Evolutionary conservation across 2,329 filamentous ascomycete genomes (phyloP).

Genomic region (Aspergillus phoenicis): DNA sequence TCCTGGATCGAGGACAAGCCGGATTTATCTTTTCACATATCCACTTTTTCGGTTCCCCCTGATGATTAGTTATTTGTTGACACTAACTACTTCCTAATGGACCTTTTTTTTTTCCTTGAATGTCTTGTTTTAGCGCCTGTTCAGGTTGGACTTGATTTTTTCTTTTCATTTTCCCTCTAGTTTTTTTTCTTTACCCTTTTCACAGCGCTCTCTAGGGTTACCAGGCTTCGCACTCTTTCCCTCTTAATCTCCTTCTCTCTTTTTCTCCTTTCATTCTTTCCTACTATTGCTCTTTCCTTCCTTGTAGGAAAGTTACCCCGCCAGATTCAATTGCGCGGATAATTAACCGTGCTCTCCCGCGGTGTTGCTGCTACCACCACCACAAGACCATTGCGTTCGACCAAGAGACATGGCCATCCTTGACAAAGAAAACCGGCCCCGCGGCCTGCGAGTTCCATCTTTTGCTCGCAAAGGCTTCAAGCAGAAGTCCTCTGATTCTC

Average conservation of each 20-base stretch:
- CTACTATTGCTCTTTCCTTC: not conserved
- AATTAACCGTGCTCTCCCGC: not conserved
- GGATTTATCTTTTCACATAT: conserved; percentile 9
- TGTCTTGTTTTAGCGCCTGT: conserved; percentile 9
- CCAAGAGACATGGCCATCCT: conserved; percentile 34
- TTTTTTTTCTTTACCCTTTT: not conserved
- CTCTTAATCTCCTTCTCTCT: not conserved
- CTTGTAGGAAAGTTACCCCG: too few relatives aligned
- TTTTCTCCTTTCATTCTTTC: not conserved
- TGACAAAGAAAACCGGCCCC: conserved; percentile 38
- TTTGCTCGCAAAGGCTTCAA: conserved; percentile 33
- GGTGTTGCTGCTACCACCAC: not conserved
- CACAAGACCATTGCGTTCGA: conserved; percentile 2
- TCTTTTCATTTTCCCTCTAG: not conserved
- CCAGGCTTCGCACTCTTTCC: not conserved
- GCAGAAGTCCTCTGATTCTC: conserved; percentile 30
- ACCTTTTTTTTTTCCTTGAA: conserved; percentile 8
- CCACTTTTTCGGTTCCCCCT: conserved; percentile 4
- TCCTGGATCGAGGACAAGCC: conserved; percentile 9
- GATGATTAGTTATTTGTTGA: not conserved
- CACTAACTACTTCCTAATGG: not conserved
- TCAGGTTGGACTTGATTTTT: not conserved
- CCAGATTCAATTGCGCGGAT: too few relatives aligned
- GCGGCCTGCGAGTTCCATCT: conserved; percentile 38
- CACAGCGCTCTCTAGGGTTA: not conserved